These are phyloP conservation scores for Scheffersomyces illinoinensis DNA, from an alignment of 1,139 yeast genomes.

Conservation along the genomic window DNA sequence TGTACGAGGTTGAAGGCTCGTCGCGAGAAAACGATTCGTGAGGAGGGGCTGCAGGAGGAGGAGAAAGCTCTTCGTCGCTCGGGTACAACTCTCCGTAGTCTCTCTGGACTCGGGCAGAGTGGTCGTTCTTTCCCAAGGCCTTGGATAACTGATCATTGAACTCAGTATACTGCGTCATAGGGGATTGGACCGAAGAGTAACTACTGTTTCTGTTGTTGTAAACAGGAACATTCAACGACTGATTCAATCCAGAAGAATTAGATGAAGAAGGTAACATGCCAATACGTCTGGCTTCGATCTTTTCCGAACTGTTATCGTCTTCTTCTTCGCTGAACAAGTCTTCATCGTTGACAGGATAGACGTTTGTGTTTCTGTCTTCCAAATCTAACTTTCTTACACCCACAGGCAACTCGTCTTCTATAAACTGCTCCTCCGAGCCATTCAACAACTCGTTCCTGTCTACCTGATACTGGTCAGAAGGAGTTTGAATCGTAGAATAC, in stretches of 20 bases:
- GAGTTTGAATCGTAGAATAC: slow-evolving; percentile 42
- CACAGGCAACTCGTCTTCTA: slow-evolving; percentile 37
- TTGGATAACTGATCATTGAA: slow-evolving; percentile 48
- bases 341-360: slow-evolving; percentile 42
- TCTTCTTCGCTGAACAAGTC: slow-evolving; percentile 41
- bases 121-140: slow-evolving; percentile 13
- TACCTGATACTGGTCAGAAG: slow-evolving; percentile 41
- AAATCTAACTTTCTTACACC: slow-evolving; percentile 31
- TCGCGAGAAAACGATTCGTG: slow-evolving; percentile 10
- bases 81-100: slow-evolving; percentile 9
- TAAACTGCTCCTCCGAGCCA: slow-evolving; percentile 37
- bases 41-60: slow-evolving; percentile 26
- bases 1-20: neutral
- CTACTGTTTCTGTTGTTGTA: slow-evolving; percentile 34
- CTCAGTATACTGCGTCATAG: slow-evolving; percentile 56
- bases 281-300: slow-evolving; percentile 28
- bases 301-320: slow-evolving; percentile 27
- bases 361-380: slow-evolving; percentile 13
- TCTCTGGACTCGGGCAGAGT: slow-evolving; percentile 7
- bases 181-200: slow-evolving; percentile 45
- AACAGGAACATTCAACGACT: slow-evolving; percentile 25
- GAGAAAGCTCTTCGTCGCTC: slow-evolving; percentile 15
- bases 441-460: slow-evolving; percentile 32
- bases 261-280: slow-evolving; percentile 16
- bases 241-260: slow-evolving; percentile 7